Conservation (phyloP, 768 basidiomycete genomes). For the Hygrocybe punicea region DNA sequence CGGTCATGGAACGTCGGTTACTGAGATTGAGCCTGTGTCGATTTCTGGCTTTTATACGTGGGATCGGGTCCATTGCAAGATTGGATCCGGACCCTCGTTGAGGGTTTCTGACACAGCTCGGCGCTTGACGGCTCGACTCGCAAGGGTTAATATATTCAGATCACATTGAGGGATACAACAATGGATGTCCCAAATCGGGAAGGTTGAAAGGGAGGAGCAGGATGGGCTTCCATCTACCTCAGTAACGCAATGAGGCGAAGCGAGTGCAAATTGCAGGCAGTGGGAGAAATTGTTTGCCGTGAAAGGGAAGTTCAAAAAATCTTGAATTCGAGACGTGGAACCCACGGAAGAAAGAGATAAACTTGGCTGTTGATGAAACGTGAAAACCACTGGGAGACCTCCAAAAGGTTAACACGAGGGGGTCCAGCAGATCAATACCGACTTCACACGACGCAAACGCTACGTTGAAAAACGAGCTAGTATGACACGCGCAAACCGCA, state of each 20-base stretch:
- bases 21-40: conserved; percentile 31
- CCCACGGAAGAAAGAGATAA: conserved; percentile 2
- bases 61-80: neutral
- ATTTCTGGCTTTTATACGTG: conserved; percentile 4
- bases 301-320: conserved; percentile 1
- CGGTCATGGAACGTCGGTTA: conserved; percentile 33
- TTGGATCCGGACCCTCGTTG: conserved; percentile 5
- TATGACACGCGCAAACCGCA: conserved; percentile 3
- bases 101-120: conserved; percentile 8
- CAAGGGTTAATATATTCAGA: conserved; percentile 47
- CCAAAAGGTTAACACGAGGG: conserved; percentile 2
- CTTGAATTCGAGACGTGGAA: neutral
- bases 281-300: neutral
- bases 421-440: neutral
- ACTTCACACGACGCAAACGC: neutral
- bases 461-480: neutral
- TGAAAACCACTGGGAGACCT: neutral
- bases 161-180: conserved; percentile 38
- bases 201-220: conserved; percentile 40
- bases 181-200: conserved; percentile 50
- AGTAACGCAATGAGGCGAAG: conserved; percentile 3
- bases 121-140: conserved; percentile 5
- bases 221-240: conserved; percentile 3
- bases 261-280: conserved; percentile 2
- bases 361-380: neutral